Evolutionary conservation across 305 asterid genomes (phyloP).

Genomic region (Fraxinus floribunda): DNA sequence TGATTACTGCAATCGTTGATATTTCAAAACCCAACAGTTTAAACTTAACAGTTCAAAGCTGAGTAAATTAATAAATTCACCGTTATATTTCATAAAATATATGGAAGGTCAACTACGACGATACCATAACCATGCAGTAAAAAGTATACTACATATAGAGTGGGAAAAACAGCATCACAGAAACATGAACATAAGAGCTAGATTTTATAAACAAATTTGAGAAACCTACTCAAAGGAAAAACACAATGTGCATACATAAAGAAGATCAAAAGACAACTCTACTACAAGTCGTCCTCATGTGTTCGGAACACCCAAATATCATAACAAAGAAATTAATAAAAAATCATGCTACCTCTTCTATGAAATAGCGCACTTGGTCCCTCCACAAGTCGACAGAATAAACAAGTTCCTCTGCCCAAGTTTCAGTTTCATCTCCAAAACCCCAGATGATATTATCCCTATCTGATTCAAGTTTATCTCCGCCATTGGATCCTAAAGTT

Average conservation of each 20-base stretch:
- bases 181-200: neutral
- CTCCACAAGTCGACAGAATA: conserved; percentile 74
- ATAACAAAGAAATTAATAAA: neutral
- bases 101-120: neutral
- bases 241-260: neutral
- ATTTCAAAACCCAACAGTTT: neutral
- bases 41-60: neutral
- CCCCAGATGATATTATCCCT: conserved; percentile 58
- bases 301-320: neutral
- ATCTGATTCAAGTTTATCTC: conserved; percentile 25
- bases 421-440: conserved; percentile 77
- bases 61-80: neutral
- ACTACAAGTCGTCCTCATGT: neutral
- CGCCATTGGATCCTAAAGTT: conserved; percentile 38
- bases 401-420: conserved; percentile 72
- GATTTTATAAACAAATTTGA: neutral
- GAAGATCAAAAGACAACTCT: neutral
- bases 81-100: neutral
- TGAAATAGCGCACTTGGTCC: conserved; percentile 67
- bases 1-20: neutral
- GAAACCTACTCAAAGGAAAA: neutral
- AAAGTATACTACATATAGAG: neutral
- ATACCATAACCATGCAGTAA: neutral
- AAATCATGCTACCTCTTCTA: conserved; percentile 59
- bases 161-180: neutral